Evolutionary conservation across 441 rosid genomes (phyloP), one percentile per base, ranked within the genome.

Genomic region (Euphorbia celastroides): DNA sequence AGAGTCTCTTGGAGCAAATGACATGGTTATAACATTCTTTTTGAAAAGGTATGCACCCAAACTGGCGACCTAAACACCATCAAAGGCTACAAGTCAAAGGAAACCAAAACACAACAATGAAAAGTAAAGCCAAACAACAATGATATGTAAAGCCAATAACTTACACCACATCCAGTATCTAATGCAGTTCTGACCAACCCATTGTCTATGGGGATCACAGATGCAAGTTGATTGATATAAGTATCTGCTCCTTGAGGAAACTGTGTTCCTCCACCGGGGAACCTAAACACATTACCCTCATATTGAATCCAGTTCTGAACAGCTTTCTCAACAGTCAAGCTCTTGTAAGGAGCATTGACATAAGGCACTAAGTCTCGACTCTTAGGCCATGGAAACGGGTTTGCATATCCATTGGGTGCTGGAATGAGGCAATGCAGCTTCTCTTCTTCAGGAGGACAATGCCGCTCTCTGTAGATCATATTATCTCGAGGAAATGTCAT

Each of bases 131-230:
- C 57, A 26, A 68, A 46, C 17, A 5, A 5, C 6, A 4, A 56
- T 7, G 59, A 41, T 62, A 68, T 57, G 50, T 30, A 17, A 23
- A 20, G 19, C 62, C 52, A 16, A 46, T 28, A 62, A 70, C 86
- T 64, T 86, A 94, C 99, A 87, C 99, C 99, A 73, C 99, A 92
- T 54, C 99, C 99, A 61, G 99, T 92, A 74, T 94, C 99, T 67
- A 94, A 78, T 1, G 97, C 96, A 19, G 99, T 94, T 80, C 98
- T 90, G 80, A 92, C 96, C 1, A 94, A 86, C 57, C 99, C 99
- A 61, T 92, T 87, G 34, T 68, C 77, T 70, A 94, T 87, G 0
- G 98, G 99, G 50, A 94, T 86, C 62, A 92, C 96, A 0, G 94
- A 84, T 55, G 98, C 97, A 61, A 94, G 90, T 77, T 92, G 90